Evolutionary conservation across 352 stramenopile species (phyloP).

Genomic region (Stephanocyclus meneghinianus): DNA sequence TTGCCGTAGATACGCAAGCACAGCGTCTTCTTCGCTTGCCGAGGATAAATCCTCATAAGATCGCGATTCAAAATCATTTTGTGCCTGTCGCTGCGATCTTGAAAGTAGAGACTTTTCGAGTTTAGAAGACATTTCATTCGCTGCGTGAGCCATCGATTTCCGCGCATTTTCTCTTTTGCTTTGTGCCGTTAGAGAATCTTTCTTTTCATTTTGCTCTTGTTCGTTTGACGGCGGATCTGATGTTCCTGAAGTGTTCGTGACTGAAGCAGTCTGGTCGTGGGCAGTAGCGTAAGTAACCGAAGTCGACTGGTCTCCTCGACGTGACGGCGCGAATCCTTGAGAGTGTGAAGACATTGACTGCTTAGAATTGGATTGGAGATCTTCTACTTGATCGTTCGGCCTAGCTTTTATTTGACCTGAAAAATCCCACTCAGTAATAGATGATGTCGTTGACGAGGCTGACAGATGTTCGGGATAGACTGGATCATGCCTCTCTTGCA

Average conservation of each 20-base stretch:
- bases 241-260: constrained; percentile 5
- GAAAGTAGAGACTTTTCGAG: constrained; percentile 17
- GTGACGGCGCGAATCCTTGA: not conserved
- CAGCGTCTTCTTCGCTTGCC: not conserved
- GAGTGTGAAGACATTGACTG: not conserved
- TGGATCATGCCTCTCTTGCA: not conserved
- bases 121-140: constrained; percentile 31
- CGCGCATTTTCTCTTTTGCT: not conserved
- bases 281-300: too few species aligned
- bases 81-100: constrained; percentile 15
- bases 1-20: not conserved
- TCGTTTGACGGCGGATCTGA: constrained; percentile 4
- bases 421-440: constrained; percentile 43
- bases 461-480: not conserved
- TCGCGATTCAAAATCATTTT: constrained; percentile 20
- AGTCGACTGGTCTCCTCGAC: too few species aligned
- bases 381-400: not conserved
- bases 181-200: not conserved
- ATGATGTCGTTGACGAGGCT: constrained; percentile 21
- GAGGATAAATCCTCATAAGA: constrained; percentile 13
- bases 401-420: constrained; percentile 6
- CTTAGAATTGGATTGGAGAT: not conserved
- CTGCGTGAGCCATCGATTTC: constrained; percentile 13
- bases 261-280: not conserved
- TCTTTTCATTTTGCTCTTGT: constrained; percentile 9